These are phyloP conservation scores for Pseudogymnoascus sp. DNA, from an alignment of 2,329 filamentous ascomycete genomes.

Conservation along the genomic window DNA sequence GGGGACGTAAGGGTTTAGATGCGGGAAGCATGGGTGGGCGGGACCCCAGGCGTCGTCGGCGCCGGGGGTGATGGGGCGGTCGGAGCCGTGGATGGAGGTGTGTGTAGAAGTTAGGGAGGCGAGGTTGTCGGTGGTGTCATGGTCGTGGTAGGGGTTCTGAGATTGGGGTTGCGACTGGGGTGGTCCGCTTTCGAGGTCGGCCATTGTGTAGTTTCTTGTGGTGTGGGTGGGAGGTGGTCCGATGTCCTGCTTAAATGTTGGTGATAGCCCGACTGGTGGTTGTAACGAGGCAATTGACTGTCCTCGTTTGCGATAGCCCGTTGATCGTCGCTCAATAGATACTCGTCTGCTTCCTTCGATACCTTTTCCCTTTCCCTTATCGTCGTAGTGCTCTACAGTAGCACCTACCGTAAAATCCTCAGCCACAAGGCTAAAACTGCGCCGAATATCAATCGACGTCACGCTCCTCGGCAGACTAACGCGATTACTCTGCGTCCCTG, in stretches of 20 bases:
- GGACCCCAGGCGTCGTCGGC: slow-evolving; percentile 81
- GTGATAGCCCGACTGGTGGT: background rate
- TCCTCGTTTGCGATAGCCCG: slow-evolving; percentile 9
- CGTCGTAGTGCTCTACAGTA: slow-evolving; percentile 4
- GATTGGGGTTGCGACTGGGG: slow-evolving; percentile 13
- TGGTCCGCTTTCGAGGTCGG: slow-evolving; percentile 25
- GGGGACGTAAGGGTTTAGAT: slow-evolving; percentile 85
- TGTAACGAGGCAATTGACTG: background rate
- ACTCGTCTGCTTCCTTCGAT: slow-evolving; percentile 10
- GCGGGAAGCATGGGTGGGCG: slow-evolving; percentile 87
- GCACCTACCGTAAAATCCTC: background rate
- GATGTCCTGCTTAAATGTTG: background rate
- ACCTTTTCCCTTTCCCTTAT: slow-evolving; percentile 25
- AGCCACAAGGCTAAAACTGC: slow-evolving; percentile 15
- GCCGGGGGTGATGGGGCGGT: slow-evolving; percentile 42
- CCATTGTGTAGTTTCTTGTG: slow-evolving; percentile 10
- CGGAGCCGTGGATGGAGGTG: slow-evolving; percentile 25
- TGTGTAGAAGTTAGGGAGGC: slow-evolving; percentile 26
- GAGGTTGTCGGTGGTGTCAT: slow-evolving; percentile 22
- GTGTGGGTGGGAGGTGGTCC: slow-evolving; percentile 17
- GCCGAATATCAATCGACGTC: slow-evolving; percentile 22
- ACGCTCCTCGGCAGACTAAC: slow-evolving; percentile 26
- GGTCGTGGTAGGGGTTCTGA: slow-evolving; percentile 18
- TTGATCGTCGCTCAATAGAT: background rate
- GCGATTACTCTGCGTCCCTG: slow-evolving; percentile 20